These are phyloP conservation scores for Trichocomaceae sp. DNA, from an alignment of 2,329 filamentous ascomycete species.

Conservation along the genomic window DNA sequence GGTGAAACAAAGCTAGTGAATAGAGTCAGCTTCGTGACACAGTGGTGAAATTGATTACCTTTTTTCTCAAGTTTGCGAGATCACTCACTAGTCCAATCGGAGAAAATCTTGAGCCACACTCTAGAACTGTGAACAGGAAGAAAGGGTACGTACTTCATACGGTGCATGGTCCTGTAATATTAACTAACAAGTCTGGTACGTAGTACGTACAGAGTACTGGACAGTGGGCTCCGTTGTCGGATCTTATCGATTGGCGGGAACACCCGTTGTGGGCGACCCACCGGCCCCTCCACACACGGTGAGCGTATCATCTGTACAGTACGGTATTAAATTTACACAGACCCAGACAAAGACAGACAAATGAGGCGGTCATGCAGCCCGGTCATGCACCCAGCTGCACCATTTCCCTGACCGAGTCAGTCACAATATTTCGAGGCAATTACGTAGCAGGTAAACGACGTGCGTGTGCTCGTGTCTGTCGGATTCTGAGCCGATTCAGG, in stretches of 20 bases:
- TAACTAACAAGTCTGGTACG: not conserved
- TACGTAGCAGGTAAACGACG: not conserved
- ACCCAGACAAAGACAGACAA: not conserved
- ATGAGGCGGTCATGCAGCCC: constrained; percentile 13
- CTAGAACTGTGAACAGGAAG: too few relatives aligned
- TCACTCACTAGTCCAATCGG: not conserved
- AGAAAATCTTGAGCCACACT: not conserved
- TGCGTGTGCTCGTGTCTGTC: too few relatives aligned
- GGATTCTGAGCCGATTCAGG: too few relatives aligned
- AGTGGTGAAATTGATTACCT: not conserved
- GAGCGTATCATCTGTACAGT: too few relatives aligned
- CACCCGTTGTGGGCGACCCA: constrained; percentile 2
- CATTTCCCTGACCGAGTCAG: constrained; percentile 5
- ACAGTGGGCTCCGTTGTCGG: not conserved
- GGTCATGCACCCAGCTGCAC: constrained; percentile 10
- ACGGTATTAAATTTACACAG: not conserved
- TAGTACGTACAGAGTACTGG: too few relatives aligned
- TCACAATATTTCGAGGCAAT: constrained; percentile 3
- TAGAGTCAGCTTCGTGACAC: not conserved
- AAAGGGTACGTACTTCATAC: not conserved
- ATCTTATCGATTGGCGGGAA: constrained; percentile 12
- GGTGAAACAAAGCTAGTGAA: not conserved
- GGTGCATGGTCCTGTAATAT: not conserved
- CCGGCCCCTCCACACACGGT: not conserved
- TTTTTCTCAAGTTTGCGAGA: not conserved